These are phyloP conservation scores for Obelidium mucronatum DNA, from an alignment of 192 early-diverging fungal genomes.

Conservation along the genomic window DNA sequence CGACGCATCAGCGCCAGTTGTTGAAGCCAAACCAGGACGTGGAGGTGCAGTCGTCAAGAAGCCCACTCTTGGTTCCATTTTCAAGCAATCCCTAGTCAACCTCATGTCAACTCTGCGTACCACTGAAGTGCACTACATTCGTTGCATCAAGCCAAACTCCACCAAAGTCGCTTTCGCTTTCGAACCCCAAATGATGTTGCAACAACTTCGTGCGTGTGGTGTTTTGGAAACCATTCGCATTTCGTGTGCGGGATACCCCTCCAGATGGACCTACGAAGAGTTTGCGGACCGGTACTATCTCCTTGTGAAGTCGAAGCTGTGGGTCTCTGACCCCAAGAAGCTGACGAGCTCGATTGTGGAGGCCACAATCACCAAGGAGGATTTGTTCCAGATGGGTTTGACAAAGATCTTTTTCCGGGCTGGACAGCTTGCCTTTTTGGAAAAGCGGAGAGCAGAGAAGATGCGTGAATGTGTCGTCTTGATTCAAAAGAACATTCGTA, in stretches of 20 bases:
- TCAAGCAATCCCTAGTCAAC: constrained; percentile 73
- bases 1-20: constrained; percentile 52
- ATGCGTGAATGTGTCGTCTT: constrained; percentile 81
- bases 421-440: constrained; percentile 87
- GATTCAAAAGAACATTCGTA: constrained; percentile 88
- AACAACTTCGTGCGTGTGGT: constrained; percentile 96
- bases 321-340: constrained; percentile 61
- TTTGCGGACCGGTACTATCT: constrained; percentile 87
- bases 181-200: constrained; percentile 88
- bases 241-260: constrained; percentile 97
- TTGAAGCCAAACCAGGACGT: constrained; percentile 40
- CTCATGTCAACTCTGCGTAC: constrained; percentile 90
- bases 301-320: constrained; percentile 56
- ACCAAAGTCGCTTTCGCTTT: constrained; percentile 87
- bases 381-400: constrained; percentile 92
- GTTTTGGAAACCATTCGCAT: constrained; percentile 99
- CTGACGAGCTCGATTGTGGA: constrained; percentile 61
- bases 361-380: constrained; percentile 74
- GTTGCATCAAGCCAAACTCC: constrained; percentile 97
- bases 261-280: constrained; percentile 80
- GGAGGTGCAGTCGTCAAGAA: constrained; percentile 66
- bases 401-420: constrained; percentile 99
- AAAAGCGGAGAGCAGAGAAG: constrained; percentile 78
- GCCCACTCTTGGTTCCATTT: constrained; percentile 89
- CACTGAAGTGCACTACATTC: constrained; percentile 91